Conservation (phyloP, 2,329 filamentous ascomycete genomes). For the Xylariaceae sp. region DNA sequence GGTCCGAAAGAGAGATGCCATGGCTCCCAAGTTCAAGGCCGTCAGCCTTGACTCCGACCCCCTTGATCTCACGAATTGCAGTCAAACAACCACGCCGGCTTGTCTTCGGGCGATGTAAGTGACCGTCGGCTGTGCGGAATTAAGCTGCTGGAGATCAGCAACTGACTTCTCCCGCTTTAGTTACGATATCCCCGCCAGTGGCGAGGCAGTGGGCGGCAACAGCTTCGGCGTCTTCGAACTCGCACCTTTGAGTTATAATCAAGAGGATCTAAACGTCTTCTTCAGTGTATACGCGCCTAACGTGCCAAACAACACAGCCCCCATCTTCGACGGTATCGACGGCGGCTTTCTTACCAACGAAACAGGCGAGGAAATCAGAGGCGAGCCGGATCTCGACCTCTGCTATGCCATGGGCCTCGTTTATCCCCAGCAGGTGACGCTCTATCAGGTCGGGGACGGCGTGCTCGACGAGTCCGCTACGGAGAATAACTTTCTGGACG, state of each 20-base stretch:
- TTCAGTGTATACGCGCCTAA: constrained; percentile 7
- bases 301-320: constrained; percentile 9
- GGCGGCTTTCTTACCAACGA: constrained; percentile 8
- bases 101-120: constrained; percentile 3
- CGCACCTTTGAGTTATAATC: not conserved
- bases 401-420: constrained; percentile 52
- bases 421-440: constrained; percentile 47
- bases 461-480: constrained; percentile 34
- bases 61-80: not conserved
- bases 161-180: not conserved
- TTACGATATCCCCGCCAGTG: not conserved
- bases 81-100: not conserved
- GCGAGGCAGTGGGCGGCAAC: not conserved
- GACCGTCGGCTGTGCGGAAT: not conserved
- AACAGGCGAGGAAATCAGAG: constrained; percentile 15
- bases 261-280: constrained; percentile 3
- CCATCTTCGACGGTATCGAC: constrained; percentile 10
- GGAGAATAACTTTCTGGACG: constrained; percentile 38
- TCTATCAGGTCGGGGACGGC: constrained; percentile 43
- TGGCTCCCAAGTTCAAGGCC: not conserved
- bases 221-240: not conserved
- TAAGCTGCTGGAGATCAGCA: too few relatives aligned
- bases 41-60: not conserved
- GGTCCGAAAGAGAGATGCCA: not conserved
- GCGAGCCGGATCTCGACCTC: constrained; percentile 53